Percentiles rank a stretch among this genome's conserved stretches.
These are phyloP conservation scores for Ophiognomonia clavigignenti-juglandacearum DNA, from an alignment of 2,329 filamentous ascomycete species.

Conservation along the genomic window DNA sequence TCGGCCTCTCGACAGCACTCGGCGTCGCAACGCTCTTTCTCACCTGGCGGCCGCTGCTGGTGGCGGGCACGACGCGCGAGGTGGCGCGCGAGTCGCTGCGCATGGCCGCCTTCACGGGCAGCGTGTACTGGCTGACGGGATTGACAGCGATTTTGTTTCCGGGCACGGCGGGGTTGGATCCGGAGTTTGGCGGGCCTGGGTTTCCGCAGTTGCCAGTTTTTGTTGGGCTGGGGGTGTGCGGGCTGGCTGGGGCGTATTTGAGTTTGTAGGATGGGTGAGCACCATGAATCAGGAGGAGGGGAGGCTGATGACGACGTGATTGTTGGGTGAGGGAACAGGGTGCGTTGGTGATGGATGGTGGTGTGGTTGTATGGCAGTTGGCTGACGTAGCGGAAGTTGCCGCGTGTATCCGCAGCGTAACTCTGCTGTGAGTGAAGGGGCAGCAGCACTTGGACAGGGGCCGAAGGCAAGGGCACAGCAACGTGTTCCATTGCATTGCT, in stretches of 20 bases:
- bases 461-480: too few relatives aligned
- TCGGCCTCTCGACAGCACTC: slow-evolving; percentile 33
- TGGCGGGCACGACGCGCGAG: slow-evolving; percentile 16
- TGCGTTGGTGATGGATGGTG: too few relatives aligned
- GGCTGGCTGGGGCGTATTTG: slow-evolving; percentile 19
- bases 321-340: too few relatives aligned
- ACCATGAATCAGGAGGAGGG: neutral
- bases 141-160: slow-evolving; percentile 32
- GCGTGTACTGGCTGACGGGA: slow-evolving; percentile 38
- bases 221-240: slow-evolving; percentile 19
- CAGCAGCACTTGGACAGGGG: too few relatives aligned
- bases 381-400: too few relatives aligned
- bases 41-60: slow-evolving; percentile 28
- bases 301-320: too few relatives aligned
- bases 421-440: too few relatives aligned
- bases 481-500: too few relatives aligned
- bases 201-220: slow-evolving; percentile 35
- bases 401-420: too few relatives aligned
- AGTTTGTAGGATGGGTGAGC: neutral
- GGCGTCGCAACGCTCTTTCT: slow-evolving; percentile 35
- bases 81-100: slow-evolving; percentile 27
- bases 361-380: too few relatives aligned
- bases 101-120: slow-evolving; percentile 30
- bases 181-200: slow-evolving; percentile 37
- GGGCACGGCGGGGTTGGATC: slow-evolving; percentile 34